These are phyloP conservation scores for Tricladium varicosporioides DNA, from an alignment of 2,329 filamentous ascomycete species.

Conservation along the genomic window DNA sequence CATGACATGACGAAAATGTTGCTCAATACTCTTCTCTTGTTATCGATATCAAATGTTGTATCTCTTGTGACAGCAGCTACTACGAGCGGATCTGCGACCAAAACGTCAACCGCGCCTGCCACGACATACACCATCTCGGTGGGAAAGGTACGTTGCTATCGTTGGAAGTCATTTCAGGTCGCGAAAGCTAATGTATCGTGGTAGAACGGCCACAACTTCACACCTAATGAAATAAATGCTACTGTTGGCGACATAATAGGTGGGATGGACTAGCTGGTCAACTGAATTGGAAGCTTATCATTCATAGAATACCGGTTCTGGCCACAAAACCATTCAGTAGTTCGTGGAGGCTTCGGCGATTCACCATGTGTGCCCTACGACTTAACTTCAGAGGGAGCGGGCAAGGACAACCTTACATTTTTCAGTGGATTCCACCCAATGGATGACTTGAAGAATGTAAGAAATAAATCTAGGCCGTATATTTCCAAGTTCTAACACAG, in stretches of 20 bases:
- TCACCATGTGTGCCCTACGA: slow-evolving; percentile 65
- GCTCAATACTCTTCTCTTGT: slow-evolving; percentile 14
- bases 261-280: slow-evolving; percentile 26
- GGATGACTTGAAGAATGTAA: slow-evolving; percentile 18
- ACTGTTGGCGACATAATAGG: slow-evolving; percentile 48
- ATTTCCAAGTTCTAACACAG: not conserved
- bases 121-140: slow-evolving; percentile 32
- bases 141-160: slow-evolving; percentile 29
- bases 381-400: slow-evolving; percentile 45
- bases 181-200: no score
- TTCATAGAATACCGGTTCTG: slow-evolving; percentile 54
- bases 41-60: slow-evolving; percentile 6
- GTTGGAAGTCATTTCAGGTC: no score
- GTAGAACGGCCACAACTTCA: slow-evolving; percentile 33
- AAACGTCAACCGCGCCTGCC: slow-evolving; percentile 19
- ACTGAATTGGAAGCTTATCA: not conserved
- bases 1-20: slow-evolving; percentile 18
- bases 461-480: not conserved
- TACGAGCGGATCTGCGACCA: slow-evolving; percentile 13
- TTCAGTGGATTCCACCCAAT: slow-evolving; percentile 50
- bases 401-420: slow-evolving; percentile 38
- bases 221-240: slow-evolving; percentile 36
- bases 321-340: slow-evolving; percentile 62
- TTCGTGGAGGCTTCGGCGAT: slow-evolving; percentile 51
- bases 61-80: not conserved